A percentile compares a stretch with the other conserved stretches of the same genome.
Evolutionary conservation across 345 rosid species (phyloP).

Genomic region (thale cress (Arabidopsis thaliana)): DNA sequence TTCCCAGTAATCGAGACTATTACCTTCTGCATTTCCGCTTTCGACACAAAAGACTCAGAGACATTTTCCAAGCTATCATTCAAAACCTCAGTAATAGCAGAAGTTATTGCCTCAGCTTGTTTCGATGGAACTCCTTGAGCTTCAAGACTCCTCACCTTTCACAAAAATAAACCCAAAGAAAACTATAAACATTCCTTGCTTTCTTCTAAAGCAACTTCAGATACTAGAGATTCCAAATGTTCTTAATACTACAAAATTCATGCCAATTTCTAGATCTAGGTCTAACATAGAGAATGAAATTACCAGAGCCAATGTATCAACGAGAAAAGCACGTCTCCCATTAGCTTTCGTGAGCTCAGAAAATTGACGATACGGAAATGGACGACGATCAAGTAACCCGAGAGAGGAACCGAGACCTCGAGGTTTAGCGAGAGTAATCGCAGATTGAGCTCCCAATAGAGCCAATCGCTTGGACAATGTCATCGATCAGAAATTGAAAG

Average conservation of each 20-base stretch:
- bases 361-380: conserved; percentile 4
- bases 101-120: conserved; percentile 93
- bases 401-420: not conserved
- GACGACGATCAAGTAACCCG: conserved; percentile 9
- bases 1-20: not conserved
- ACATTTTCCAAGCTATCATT: conserved; percentile 95
- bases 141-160: conserved; percentile 85
- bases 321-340: conserved; percentile 85
- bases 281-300: conserved; percentile 12
- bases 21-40: conserved; percentile 92
- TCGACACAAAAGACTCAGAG: conserved; percentile 74
- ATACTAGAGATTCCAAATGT: not conserved
- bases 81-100: conserved; percentile 84
- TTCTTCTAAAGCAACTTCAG: not conserved
- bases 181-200: not conserved
- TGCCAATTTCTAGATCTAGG: conserved; percentile 2
- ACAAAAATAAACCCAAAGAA: not conserved
- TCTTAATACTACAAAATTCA: not conserved
- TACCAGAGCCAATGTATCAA: conserved; percentile 94
- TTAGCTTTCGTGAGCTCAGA: conserved; percentile 69
- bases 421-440: conserved; percentile 17
- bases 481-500: conserved; percentile 1
- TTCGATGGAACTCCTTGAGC: conserved; percentile 88
- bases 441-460: conserved; percentile 25
- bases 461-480: conserved; percentile 18